Conservation (phyloP, 2,329 filamentous ascomycete genomes). For the Fusarium nelsonii region DNA sequence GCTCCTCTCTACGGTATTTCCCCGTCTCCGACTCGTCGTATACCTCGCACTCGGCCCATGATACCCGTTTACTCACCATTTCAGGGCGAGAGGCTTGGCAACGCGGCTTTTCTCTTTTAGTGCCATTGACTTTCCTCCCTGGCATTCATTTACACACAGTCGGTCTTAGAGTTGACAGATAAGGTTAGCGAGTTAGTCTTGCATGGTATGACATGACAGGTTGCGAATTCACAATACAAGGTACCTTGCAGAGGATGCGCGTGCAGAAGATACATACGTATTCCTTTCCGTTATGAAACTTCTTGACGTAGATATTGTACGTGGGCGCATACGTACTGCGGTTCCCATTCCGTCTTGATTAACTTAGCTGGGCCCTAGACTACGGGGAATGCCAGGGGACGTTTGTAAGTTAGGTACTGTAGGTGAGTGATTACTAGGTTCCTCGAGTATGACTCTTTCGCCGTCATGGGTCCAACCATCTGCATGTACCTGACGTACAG, state of each 20-base stretch:
- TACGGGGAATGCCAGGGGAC: constrained; percentile 12
- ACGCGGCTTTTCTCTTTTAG: constrained; percentile 17
- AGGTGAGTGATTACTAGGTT: constrained; percentile 29
- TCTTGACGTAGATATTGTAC: constrained; percentile 42
- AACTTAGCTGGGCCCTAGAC: constrained; percentile 5
- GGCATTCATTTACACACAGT: background rate
- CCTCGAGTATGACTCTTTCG: constrained; percentile 36
- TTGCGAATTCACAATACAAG: constrained; percentile 26
- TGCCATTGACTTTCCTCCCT: background rate
- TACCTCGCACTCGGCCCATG: constrained; percentile 44
- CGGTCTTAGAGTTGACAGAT: constrained; percentile 5
- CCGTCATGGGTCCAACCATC: constrained; percentile 37
- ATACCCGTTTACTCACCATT: constrained; percentile 20
- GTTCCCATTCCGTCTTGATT: constrained; percentile 12
- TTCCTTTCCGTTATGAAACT: constrained; percentile 1
- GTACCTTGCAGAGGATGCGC: constrained; percentile 20
- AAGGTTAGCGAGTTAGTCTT: background rate
- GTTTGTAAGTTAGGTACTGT: constrained; percentile 29
- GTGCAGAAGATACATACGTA: constrained; percentile 34
- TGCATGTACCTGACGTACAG: constrained; percentile 28
- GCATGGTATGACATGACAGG: constrained; percentile 15
- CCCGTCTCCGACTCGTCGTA: constrained; percentile 35
- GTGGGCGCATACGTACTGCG: constrained; percentile 41
- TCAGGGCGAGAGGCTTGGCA: constrained; percentile 38
- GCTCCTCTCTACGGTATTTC: background rate